Conservation (phyloP, 225 moss, liverwort and hornwort genomes). For the Climacium dendroides region DNA sequence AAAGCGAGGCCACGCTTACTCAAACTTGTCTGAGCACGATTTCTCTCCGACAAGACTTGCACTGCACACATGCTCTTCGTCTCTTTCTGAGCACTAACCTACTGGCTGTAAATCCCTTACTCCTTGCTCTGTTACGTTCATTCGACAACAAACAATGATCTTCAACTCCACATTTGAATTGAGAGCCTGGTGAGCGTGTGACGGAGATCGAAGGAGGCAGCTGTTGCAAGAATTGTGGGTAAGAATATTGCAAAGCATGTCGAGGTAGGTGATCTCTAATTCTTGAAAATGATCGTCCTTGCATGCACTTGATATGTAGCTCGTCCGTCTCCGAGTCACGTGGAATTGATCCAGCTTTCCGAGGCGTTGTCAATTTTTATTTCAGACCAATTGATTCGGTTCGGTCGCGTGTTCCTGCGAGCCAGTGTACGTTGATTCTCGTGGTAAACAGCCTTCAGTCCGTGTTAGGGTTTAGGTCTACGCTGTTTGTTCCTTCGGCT, state of each 20-base stretch:
- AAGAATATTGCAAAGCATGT: not conserved
- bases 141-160: not conserved
- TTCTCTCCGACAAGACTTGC: not conserved
- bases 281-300: not conserved
- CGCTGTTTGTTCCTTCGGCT: not conserved
- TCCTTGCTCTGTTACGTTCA: not conserved
- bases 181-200: not conserved
- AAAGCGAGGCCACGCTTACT: not conserved
- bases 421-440: not conserved
- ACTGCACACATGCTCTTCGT: not conserved
- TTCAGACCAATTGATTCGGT: not conserved
- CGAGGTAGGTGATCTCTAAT: not conserved
- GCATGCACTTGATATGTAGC: not conserved
- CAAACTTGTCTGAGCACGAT: not conserved
- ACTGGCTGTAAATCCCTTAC: not conserved
- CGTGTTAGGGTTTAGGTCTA: not conserved
- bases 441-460: not conserved
- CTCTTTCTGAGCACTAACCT: not conserved
- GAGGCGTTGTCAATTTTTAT: not conserved
- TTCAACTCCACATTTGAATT: not conserved
- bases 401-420: not conserved
- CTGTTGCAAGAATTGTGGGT: not conserved
- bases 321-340: not conserved
- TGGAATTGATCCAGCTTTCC: not conserved
- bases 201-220: not conserved